Evolutionary conservation across 2,329 filamentous ascomycete species (phyloP).

Genomic region (Calonectria pteridis): DNA sequence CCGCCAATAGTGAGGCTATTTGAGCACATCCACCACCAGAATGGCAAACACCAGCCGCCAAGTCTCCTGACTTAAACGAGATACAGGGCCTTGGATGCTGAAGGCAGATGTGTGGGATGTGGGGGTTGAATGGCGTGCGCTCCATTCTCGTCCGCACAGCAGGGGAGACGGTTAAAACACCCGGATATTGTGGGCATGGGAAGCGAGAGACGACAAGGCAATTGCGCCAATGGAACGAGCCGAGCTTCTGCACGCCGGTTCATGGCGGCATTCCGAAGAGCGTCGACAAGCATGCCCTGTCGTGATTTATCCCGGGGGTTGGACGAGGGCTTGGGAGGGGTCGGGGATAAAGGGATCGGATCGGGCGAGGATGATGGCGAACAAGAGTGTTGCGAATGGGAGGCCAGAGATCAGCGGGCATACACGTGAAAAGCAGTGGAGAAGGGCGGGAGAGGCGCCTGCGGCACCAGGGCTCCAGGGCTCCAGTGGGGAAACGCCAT

Average conservation of each 20-base stretch:
- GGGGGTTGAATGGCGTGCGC: slow-evolving; percentile 19
- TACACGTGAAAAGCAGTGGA: background rate
- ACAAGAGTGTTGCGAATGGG: background rate
- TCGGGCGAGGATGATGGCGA: background rate
- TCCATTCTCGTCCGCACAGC: background rate
- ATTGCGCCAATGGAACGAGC: background rate
- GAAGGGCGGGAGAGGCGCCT: slow-evolving; percentile 7
- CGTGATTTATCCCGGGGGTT: background rate
- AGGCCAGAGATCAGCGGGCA: background rate
- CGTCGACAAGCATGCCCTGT: background rate
- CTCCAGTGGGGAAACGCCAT: background rate
- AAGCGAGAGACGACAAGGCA: slow-evolving; percentile 3
- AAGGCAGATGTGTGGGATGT: slow-evolving; percentile 18
- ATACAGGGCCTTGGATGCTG: slow-evolving; percentile 20
- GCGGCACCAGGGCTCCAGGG: background rate
- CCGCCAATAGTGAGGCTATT: slow-evolving; percentile 23
- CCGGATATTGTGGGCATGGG: background rate
- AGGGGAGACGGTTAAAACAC: slow-evolving; percentile 12
- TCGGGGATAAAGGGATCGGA: slow-evolving; percentile 6
- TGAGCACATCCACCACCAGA: slow-evolving; percentile 8
- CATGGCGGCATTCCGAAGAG: background rate
- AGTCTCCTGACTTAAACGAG: slow-evolving; percentile 20
- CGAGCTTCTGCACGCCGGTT: slow-evolving; percentile 12
- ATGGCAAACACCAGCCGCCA: slow-evolving; percentile 4
- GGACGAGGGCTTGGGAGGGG: background rate